These are phyloP conservation scores for Knoxdaviesia capensis DNA, from an alignment of 2,329 filamentous ascomycete genomes.

Conservation along the genomic window DNA sequence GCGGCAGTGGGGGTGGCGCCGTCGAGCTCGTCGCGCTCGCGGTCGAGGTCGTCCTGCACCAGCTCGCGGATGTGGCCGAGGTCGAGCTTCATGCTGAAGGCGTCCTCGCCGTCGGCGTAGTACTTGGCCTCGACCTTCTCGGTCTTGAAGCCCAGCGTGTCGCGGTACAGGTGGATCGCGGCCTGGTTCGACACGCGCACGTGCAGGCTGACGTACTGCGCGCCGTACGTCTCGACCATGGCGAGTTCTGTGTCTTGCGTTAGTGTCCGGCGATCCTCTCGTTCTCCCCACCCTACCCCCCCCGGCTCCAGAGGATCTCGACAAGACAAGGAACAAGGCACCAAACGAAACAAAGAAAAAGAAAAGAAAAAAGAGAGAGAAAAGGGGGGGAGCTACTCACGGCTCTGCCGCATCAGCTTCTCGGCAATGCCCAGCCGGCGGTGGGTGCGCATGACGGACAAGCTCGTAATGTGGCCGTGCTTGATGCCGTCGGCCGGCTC, in stretches of 20 bases:
- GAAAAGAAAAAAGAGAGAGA: not conserved
- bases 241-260: constrained; percentile 45
- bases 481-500: constrained; percentile 78
- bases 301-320: too few relatives aligned
- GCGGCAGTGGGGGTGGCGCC: constrained; percentile 19
- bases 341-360: not conserved
- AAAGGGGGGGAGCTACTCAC: constrained; percentile 29
- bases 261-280: not conserved
- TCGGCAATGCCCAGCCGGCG: constrained; percentile 79
- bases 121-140: constrained; percentile 78
- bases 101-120: constrained; percentile 96
- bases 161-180: constrained; percentile 77
- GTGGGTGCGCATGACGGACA: constrained; percentile 95
- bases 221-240: constrained; percentile 89
- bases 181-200: constrained; percentile 88
- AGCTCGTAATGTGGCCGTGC: constrained; percentile 88
- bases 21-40: constrained; percentile 15
- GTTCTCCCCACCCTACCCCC: not conserved
- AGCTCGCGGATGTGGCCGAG: constrained; percentile 38
- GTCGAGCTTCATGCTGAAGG: constrained; percentile 83
- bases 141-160: constrained; percentile 74
- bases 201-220: constrained; percentile 85
- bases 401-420: constrained; percentile 92
- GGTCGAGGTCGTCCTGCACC: constrained; percentile 21
- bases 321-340: too few relatives aligned